A percentile compares a stretch with the other conserved stretches of the same genome.
Conservation (phyloP, 2,329 filamentous ascomycete species). For the Ophiostoma quercus region DNA sequence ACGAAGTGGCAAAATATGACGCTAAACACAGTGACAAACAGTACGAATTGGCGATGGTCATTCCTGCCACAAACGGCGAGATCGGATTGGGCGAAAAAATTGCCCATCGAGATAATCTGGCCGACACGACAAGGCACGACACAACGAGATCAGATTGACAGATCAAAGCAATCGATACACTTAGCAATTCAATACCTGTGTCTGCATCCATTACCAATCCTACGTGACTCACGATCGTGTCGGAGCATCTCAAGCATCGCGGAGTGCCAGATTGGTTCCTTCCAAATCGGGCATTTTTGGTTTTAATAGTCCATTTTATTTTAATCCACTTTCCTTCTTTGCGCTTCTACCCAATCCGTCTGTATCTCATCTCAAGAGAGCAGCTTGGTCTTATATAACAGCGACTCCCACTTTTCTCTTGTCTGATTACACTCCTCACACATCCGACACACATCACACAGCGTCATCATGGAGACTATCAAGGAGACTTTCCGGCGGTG, state of each 20-base stretch:
- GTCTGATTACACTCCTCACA: not conserved
- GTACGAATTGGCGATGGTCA: constrained; percentile 17
- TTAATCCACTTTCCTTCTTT: not conserved
- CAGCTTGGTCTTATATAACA: not conserved
- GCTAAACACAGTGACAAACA: not conserved
- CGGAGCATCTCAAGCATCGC: constrained; percentile 8
- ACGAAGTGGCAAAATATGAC: too few relatives aligned
- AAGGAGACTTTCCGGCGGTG: constrained; percentile 56
- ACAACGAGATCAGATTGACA: not conserved
- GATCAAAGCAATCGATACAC: not conserved
- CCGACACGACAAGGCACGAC: not conserved
- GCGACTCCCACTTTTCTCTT: not conserved
- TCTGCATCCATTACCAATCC: not conserved
- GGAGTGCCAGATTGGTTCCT: not conserved
- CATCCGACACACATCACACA: constrained; percentile 13
- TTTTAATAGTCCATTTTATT: constrained; percentile 7
- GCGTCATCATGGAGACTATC: constrained; percentile 49
- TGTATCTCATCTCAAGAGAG: not conserved
- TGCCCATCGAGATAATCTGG: not conserved
- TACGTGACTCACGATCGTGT: constrained; percentile 9
- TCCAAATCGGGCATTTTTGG: not conserved
- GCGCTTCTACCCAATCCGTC: not conserved
- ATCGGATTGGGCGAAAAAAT: constrained; percentile 17
- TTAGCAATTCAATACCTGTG: not conserved
- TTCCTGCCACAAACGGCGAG: not conserved